Conservation (phyloP, 495 filamentous ascomycete species). For the Baudoinia panamericana region DNA sequence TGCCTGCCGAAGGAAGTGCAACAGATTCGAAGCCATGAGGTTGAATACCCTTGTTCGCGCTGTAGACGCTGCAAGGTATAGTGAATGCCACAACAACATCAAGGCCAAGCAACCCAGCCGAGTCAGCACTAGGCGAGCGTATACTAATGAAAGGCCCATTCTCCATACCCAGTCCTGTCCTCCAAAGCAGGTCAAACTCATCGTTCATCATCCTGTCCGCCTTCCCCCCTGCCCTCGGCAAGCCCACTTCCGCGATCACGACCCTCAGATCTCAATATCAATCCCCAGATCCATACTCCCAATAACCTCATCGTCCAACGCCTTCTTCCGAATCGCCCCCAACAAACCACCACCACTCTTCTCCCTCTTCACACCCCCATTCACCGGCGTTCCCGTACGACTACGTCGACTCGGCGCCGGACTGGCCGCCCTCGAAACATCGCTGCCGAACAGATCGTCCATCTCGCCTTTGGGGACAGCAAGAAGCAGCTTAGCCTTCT, state of each 20-base stretch:
- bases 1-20: no score
- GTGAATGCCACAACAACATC: no score
- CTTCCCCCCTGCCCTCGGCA: no score
- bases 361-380: slow-evolving; percentile 20
- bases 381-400: slow-evolving; percentile 21
- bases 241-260: no score
- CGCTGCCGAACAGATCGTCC: slow-evolving; percentile 29
- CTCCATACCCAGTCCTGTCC: no score
- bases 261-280: slow-evolving; percentile 31
- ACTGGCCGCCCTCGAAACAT: slow-evolving; percentile 36
- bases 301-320: slow-evolving; percentile 32
- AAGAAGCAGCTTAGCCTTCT: slow-evolving; percentile 14
- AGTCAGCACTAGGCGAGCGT: no score
- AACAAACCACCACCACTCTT: slow-evolving; percentile 11
- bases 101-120: no score
- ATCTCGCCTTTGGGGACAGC: slow-evolving; percentile 18
- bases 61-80: no score
- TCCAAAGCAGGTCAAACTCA: no score
- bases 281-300: slow-evolving; percentile 31
- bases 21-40: no score
- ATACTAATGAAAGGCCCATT: no score
- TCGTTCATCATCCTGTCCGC: slow-evolving; percentile 1
- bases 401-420: slow-evolving; percentile 29
- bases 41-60: no score
- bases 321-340: slow-evolving; percentile 27